Conservation (phyloP, 345 rosid genomes). For the Citrus glauca region DNA sequence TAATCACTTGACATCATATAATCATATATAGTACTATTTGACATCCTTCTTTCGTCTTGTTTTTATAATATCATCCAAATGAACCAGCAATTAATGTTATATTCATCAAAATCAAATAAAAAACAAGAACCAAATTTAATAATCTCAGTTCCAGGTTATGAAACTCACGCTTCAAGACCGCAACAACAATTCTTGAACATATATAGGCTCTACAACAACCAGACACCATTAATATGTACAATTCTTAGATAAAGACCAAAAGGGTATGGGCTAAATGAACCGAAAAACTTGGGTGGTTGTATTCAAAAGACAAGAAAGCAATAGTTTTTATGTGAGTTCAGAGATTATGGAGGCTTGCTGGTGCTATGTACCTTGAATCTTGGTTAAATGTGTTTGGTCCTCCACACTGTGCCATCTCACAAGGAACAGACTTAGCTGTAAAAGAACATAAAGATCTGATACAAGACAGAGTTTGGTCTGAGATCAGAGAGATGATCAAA, state of each 20-base stretch:
- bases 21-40: background rate
- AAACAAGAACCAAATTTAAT: slow-evolving; percentile 19
- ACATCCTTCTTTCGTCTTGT: no score
- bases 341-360: slow-evolving; percentile 45
- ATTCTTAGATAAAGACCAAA: slow-evolving; percentile 33
- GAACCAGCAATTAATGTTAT: slow-evolving; percentile 8
- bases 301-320: slow-evolving; percentile 47
- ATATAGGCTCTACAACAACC: slow-evolving; percentile 19
- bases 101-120: slow-evolving; percentile 22
- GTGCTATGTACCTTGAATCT: slow-evolving; percentile 56
- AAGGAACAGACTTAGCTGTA: slow-evolving; percentile 50
- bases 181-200: slow-evolving; percentile 15
- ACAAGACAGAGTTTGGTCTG: slow-evolving; percentile 32
- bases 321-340: slow-evolving; percentile 42
- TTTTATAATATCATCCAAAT: background rate
- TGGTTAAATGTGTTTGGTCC: slow-evolving; percentile 27
- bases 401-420: slow-evolving; percentile 31
- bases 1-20: slow-evolving; percentile 1
- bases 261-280: slow-evolving; percentile 64
- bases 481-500: slow-evolving; percentile 26
- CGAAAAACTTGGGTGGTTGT: slow-evolving; percentile 20
- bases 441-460: slow-evolving; percentile 29
- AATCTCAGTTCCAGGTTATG: slow-evolving; percentile 15
- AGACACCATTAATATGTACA: slow-evolving; percentile 27
- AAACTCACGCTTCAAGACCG: slow-evolving; percentile 11